Percentiles rank a stretch among this genome's conserved stretches.
Evolutionary conservation across 2,329 filamentous ascomycete species (phyloP).

Genomic region (Parastagonospora nodorum): DNA sequence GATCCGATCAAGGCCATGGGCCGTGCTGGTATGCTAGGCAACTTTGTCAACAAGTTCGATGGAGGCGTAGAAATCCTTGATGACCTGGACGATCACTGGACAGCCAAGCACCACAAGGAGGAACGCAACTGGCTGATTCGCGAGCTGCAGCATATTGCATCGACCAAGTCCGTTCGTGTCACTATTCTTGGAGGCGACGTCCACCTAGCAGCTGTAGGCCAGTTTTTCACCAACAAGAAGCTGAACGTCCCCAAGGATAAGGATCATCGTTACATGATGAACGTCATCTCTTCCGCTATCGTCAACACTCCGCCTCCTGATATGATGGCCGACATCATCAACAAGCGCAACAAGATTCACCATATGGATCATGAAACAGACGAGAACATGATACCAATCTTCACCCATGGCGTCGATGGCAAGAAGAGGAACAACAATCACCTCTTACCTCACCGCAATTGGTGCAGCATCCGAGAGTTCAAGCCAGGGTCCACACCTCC

Average conservation of each 20-base stretch:
- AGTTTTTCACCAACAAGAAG: constrained; percentile 93
- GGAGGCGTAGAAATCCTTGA: constrained; percentile 90
- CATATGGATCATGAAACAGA: constrained; percentile 75
- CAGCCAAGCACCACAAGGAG: constrained; percentile 88
- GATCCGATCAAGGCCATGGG: constrained; percentile 88
- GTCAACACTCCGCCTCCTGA: constrained; percentile 89
- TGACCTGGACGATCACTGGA: constrained; percentile 96
- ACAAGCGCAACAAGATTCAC: constrained; percentile 83
- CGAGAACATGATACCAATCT: constrained; percentile 95
- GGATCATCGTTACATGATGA: constrained; percentile 96
- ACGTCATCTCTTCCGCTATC: constrained; percentile 91
- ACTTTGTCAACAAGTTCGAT: constrained; percentile 85
- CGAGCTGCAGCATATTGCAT: constrained; percentile 90
- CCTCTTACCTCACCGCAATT: constrained; percentile 87
- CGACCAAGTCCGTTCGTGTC: constrained; percentile 87
- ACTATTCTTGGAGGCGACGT: constrained; percentile 95
- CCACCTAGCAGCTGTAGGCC: constrained; percentile 87
- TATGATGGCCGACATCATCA: constrained; percentile 86
- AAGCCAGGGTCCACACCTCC: constrained; percentile 74
- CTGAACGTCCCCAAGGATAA: constrained; percentile 75
- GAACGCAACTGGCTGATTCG: constrained; percentile 87
- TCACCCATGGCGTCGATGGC: constrained; percentile 85
- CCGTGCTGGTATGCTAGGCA: constrained; percentile 77
- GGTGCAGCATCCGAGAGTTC: constrained; percentile 91
- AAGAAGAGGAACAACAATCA: constrained; percentile 90